A percentile compares a stretch with the other conserved stretches of the same genome.
Conservation (phyloP, 75 land plant species). For the Chamaecyparis obtusa region DNA sequence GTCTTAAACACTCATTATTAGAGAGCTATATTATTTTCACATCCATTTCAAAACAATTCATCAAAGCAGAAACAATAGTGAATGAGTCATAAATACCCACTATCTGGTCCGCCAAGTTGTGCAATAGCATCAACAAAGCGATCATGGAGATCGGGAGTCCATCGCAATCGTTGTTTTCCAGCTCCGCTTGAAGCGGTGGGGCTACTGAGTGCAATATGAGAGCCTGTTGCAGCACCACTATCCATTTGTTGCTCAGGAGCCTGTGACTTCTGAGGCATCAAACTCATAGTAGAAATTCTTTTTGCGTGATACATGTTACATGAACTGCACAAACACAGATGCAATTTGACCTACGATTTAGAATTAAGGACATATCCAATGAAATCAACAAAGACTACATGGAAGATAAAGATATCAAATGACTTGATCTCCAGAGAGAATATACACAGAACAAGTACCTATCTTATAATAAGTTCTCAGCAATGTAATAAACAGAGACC, state of each 20-base stretch:
- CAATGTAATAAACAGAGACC: neutral
- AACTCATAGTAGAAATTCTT: conserved; percentile 32
- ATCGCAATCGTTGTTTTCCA: conserved; percentile 57
- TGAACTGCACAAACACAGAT: conserved; percentile 1
- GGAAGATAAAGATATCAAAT: neutral
- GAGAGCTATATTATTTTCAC: neutral
- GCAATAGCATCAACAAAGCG: conserved; percentile 83
- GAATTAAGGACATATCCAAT: neutral
- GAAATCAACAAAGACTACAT: neutral
- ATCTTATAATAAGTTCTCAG: neutral
- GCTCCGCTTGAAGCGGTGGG: conserved; percentile 19
- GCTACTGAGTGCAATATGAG: conserved; percentile 21
- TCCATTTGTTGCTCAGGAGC: conserved; percentile 28
- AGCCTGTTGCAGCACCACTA: conserved; percentile 19
- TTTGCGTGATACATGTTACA: conserved; percentile 42
- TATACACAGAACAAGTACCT: neutral
- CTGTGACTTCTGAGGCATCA: conserved; percentile 35
- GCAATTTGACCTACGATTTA: neutral
- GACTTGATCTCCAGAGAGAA: neutral
- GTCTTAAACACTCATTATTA: neutral
- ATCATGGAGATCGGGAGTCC: conserved; percentile 90
- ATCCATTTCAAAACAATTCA: neutral
- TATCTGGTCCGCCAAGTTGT: conserved; percentile 86
- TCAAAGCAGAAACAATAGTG: neutral
- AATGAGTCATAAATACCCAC: conserved; percentile 47